These are phyloP conservation scores for Cornus florida DNA, from an alignment of 148 eudicot genomes.

Conservation along the genomic window DNA sequence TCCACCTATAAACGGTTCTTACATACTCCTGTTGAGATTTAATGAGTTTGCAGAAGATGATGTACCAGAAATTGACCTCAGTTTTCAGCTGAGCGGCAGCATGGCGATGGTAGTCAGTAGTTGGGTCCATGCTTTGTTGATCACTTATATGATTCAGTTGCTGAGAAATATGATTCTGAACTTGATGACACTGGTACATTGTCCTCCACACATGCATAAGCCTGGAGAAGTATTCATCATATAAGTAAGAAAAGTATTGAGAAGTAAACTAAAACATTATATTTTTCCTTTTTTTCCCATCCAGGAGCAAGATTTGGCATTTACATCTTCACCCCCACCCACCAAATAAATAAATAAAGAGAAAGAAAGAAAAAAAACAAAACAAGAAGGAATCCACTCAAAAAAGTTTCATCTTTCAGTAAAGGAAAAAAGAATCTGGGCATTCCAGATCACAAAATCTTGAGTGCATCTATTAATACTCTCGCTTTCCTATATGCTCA, in stretches of 20 bases:
- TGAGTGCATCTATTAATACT: neutral
- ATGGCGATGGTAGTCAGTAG: conserved; percentile 53
- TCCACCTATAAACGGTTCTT: conserved; percentile 53
- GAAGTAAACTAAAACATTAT: too few species aligned
- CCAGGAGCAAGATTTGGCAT: neutral
- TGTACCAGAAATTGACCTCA: conserved; percentile 68
- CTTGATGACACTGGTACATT: conserved; percentile 67
- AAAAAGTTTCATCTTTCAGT: neutral
- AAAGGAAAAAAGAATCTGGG: neutral
- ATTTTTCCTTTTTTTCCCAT: too few species aligned
- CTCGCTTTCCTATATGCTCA: neutral
- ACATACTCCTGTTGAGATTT: conserved; percentile 66
- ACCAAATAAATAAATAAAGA: too few species aligned
- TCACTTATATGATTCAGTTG: conserved; percentile 49
- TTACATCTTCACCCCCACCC: neutral
- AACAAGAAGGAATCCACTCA: neutral
- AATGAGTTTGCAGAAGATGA: conserved; percentile 57
- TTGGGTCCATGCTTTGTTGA: conserved; percentile 50
- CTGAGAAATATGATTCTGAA: conserved; percentile 66
- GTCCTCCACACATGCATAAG: conserved; percentile 69
- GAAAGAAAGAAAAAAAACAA: too few species aligned
- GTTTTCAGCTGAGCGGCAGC: conserved; percentile 68
- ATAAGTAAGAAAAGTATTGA: neutral
- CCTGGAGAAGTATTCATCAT: conserved; percentile 33
- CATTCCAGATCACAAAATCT: neutral